Evolutionary conservation across 1,139 yeast genomes (phyloP), one percentile per base, ranked within the genome.

Genomic region (Zhuliangozyma blackwelliae): DNA sequence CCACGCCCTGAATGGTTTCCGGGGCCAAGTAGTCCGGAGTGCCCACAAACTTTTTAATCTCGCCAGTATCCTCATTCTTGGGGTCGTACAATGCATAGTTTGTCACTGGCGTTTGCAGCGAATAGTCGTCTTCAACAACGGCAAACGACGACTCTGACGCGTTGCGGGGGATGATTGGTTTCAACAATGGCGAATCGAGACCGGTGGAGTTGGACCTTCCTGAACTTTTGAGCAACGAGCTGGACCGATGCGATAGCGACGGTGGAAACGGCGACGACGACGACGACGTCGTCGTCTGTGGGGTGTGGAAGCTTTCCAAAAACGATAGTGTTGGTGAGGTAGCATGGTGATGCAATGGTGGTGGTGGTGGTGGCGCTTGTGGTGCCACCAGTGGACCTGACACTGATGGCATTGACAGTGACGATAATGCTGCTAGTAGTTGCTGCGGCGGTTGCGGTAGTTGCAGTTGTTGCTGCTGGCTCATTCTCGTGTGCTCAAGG

Each of bases 21-120:
- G 99, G 99, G 0, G 99, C 95, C 29, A 94, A 72, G 58, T 94
- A 94, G 55, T 94, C 99, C 0, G 99, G 98, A 0, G 99, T 94
- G 0, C 99, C 99, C 27, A 89, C 96, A 53, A 92, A 90, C 46
- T 75, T 77, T 35, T 64, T 65, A 26, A 55, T 46, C 16, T 58
- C 63, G 27, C 46, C 45, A 38, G 74, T 71, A 26, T 71, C 64
- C 35, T 71, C 75, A 37, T 72, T 72, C 26, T 72, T 70, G 1
- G 95, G 94, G 55, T 86, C 87, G 55, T 78, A 86, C 34, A 87
- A 67, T 0, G 88, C 89, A 49, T 75, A 73, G 29, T 72, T 69
- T 13, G 71, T 65, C 5, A 66, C 51, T 8, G 59, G 37, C 2
- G 35, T 32, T 6, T 55, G 48, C 23, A 3, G 23, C 10, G 38